Conservation (phyloP, 1,284 basidiomycete species). For the Malassezia slooffiae region DNA sequence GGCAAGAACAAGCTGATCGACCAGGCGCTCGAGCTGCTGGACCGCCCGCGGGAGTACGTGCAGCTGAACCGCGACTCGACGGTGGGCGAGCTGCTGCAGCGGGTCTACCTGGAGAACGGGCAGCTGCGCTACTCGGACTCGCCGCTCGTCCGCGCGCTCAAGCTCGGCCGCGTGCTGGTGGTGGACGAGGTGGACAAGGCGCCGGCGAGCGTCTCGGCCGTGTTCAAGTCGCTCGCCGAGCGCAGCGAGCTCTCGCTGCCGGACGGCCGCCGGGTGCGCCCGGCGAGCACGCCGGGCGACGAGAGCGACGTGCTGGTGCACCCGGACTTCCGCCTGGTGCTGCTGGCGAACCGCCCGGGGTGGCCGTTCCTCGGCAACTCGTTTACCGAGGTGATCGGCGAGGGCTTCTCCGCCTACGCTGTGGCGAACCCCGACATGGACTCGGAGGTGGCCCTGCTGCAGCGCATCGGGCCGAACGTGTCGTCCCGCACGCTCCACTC, state of each 20-base stretch:
- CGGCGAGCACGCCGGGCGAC: constrained; percentile 10
- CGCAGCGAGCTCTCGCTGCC: constrained; percentile 46
- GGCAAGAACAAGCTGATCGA: constrained; percentile 49
- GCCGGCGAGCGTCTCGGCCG: constrained; percentile 45
- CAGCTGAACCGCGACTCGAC: constrained; percentile 47
- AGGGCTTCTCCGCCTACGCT: constrained; percentile 44
- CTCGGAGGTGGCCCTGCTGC: constrained; percentile 42
- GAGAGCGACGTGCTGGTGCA: constrained; percentile 37
- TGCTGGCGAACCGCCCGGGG: constrained; percentile 47
- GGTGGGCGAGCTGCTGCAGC: constrained; percentile 38
- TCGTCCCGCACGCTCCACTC: constrained; percentile 28
- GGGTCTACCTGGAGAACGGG: constrained; percentile 41
- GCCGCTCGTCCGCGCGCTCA: constrained; percentile 45
- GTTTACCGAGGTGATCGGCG: constrained; percentile 46
- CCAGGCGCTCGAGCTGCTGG: constrained; percentile 43
- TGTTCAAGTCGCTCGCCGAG: constrained; percentile 45
- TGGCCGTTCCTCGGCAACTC: constrained; percentile 45
- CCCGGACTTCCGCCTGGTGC: constrained; percentile 45
- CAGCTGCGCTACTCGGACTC: constrained; percentile 43
- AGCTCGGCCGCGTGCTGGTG: constrained; percentile 44
- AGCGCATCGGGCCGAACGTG: constrained; percentile 41
- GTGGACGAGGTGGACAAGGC: constrained; percentile 48
- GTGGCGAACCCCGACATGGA: constrained; percentile 46
- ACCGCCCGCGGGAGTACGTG: constrained; percentile 47
- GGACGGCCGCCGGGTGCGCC: constrained; percentile 42